A percentile compares a stretch with the other conserved stretches of the same genome.
These are phyloP conservation scores for Drechslerella dactyloides DNA, from an alignment of 2,329 filamentous ascomycete species.

Conservation along the genomic window DNA sequence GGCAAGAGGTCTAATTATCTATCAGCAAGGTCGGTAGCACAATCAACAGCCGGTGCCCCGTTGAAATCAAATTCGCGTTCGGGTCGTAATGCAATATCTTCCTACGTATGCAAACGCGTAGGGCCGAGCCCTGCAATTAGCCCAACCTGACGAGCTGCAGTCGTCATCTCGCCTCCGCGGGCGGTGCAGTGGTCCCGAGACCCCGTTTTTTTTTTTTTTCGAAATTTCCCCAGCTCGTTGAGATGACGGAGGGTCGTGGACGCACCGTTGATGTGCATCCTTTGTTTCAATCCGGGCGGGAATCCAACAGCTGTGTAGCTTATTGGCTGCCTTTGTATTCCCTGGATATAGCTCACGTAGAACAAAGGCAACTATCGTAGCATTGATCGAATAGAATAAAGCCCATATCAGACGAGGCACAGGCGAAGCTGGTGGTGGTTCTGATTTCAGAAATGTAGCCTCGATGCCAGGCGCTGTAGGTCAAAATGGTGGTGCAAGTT, in stretches of 20 bases:
- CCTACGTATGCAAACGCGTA: too few species aligned
- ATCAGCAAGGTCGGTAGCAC: not conserved
- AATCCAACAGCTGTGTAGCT: conserved; percentile 29
- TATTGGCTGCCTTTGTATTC: conserved; percentile 35
- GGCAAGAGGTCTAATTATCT: not conserved
- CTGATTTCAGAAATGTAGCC: too few species aligned
- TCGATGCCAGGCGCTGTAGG: too few species aligned
- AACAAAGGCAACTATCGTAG: conserved; percentile 10
- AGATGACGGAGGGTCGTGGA: not conserved
- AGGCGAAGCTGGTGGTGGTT: too few species aligned
- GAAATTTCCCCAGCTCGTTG: not conserved
- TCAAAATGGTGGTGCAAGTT: too few species aligned
- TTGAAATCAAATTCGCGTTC: conserved; percentile 1
- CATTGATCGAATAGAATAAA: conserved; percentile 5
- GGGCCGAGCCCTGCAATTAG: conserved; percentile 1
- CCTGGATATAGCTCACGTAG: conserved; percentile 5
- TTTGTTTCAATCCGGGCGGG: conserved; percentile 27
- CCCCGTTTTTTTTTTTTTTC: not conserved
- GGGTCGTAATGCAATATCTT: not conserved
- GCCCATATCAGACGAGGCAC: too few species aligned
- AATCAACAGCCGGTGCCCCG: conserved; percentile 1
- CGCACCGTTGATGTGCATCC: not conserved
- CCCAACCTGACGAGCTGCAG: conserved; percentile 5
- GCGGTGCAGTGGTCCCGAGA: not conserved
- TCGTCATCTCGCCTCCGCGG: conserved; percentile 1